phyloP scores from a whole-genome alignment of 345 rosid genomes.

The Erysimum cheiranthoides region DNA sequence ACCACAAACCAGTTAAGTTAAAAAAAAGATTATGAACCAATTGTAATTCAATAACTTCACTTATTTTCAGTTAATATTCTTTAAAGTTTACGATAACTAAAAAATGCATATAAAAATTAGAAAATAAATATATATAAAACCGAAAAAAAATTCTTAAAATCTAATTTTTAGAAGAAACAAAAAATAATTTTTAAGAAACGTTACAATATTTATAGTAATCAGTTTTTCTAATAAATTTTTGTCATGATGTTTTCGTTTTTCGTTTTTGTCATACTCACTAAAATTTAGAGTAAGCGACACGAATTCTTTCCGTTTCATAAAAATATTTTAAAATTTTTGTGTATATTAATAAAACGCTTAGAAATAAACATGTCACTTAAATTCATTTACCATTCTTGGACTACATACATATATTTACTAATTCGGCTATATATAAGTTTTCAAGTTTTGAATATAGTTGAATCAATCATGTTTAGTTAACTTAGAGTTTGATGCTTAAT shows the following conservation, averaged over 20 bases:
- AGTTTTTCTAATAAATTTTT: background rate
- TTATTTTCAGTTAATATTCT: no score
- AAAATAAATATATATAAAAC: no score
- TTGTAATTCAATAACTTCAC: no score
- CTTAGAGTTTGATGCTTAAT: slow-evolving; percentile 23
- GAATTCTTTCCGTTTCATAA: slow-evolving; percentile 1
- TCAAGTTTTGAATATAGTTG: slow-evolving; percentile 9
- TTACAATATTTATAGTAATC: background rate
- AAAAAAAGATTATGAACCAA: no score
- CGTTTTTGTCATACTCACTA: slow-evolving; percentile 17
- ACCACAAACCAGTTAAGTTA: no score
- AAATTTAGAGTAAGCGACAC: background rate
- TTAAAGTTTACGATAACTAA: no score
- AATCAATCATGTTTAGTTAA: slow-evolving; percentile 18
- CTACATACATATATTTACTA: slow-evolving; percentile 3
- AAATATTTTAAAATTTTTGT: background rate
- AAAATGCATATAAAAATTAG: no score
- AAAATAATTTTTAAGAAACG: background rate
- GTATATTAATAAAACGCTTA: background rate
- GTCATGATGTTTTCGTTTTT: background rate
- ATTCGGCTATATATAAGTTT: slow-evolving; percentile 3
- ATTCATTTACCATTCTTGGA: slow-evolving; percentile 9
- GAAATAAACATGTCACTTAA: background rate
- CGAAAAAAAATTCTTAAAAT: no score
- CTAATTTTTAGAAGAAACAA: no score